Evolutionary conservation across 352 stramenopile genomes (phyloP).

Genomic region (Phytophthora tentaculata): DNA sequence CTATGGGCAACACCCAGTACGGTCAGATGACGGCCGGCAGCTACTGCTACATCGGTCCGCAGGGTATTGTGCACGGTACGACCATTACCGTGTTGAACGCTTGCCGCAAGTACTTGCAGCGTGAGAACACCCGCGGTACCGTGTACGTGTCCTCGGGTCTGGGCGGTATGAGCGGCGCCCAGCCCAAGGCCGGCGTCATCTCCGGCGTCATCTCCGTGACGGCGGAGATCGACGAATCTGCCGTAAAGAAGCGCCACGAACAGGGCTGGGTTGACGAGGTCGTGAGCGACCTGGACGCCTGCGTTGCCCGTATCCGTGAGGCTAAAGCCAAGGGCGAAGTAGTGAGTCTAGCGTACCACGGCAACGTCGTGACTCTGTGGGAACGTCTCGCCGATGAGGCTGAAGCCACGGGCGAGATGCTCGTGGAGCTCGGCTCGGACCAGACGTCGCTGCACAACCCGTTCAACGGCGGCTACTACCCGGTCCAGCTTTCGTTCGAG

Average conservation of each 20-base stretch:
- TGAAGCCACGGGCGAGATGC: constrained; percentile 65
- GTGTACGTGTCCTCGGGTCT: constrained; percentile 90
- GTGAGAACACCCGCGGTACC: constrained; percentile 72
- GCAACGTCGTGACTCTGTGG: constrained; percentile 90
- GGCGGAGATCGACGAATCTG: constrained; percentile 78
- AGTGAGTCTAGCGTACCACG: constrained; percentile 84
- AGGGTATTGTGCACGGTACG: constrained; percentile 91
- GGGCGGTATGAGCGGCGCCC: constrained; percentile 88
- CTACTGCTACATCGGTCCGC: constrained; percentile 92
- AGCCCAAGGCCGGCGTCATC: constrained; percentile 88
- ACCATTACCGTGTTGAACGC: constrained; percentile 92
- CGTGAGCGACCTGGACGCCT: constrained; percentile 67
- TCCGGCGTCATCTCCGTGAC: constrained; percentile 87
- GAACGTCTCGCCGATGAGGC: constrained; percentile 79
- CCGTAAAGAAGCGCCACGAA: constrained; percentile 86
- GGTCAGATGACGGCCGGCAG: constrained; percentile 92
- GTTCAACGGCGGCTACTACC: constrained; percentile 92
- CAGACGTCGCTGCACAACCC: constrained; percentile 92
- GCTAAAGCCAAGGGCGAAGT: constrained; percentile 66
- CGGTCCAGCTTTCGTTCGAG: constrained; percentile 82
- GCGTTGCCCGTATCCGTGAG: constrained; percentile 63
- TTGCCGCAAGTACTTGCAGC: constrained; percentile 85
- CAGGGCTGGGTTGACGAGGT: constrained; percentile 91
- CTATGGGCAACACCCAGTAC: constrained; percentile 87
- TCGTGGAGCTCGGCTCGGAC: constrained; percentile 88